These are phyloP conservation scores for Hyaloscypha hepaticicola DNA, from an alignment of 495 filamentous ascomycete genomes.

Conservation along the genomic window DNA sequence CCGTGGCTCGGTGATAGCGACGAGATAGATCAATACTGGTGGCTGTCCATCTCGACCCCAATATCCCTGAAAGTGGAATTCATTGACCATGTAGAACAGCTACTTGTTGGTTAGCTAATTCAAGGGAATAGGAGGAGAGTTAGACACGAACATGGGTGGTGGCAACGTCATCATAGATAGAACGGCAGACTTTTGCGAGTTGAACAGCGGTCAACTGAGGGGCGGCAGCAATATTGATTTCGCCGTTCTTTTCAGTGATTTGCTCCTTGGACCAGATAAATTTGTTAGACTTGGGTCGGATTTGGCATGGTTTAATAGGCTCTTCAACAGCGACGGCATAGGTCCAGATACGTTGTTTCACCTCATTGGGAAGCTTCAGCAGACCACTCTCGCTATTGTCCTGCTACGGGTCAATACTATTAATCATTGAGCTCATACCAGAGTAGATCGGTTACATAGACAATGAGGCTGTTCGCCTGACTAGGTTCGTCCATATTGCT, in stretches of 20 bases:
- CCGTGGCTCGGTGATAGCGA: constrained; percentile 18
- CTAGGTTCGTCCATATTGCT: background rate
- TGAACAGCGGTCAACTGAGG: constrained; percentile 8
- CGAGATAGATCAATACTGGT: constrained; percentile 12
- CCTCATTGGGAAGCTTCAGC: constrained; percentile 11
- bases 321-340: constrained; percentile 10
- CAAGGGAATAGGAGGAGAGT: background rate
- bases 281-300: constrained; percentile 14
- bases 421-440: background rate
- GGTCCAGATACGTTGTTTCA: constrained; percentile 14
- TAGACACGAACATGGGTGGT: constrained; percentile 3
- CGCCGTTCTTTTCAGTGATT: background rate
- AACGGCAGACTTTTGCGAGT: constrained; percentile 13
- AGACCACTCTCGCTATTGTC: constrained; percentile 5
- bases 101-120: background rate
- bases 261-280: constrained; percentile 15
- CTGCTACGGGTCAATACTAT: background rate
- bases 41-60: background rate
- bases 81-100: constrained; percentile 21
- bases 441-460: background rate
- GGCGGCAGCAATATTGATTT: background rate
- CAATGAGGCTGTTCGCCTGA: background rate
- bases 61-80: background rate
- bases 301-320: constrained; percentile 12
- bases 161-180: constrained; percentile 22